These are phyloP conservation scores for Graphiopsis chlorocephala DNA, from an alignment of 2,329 filamentous ascomycete species.

Conservation along the genomic window DNA sequence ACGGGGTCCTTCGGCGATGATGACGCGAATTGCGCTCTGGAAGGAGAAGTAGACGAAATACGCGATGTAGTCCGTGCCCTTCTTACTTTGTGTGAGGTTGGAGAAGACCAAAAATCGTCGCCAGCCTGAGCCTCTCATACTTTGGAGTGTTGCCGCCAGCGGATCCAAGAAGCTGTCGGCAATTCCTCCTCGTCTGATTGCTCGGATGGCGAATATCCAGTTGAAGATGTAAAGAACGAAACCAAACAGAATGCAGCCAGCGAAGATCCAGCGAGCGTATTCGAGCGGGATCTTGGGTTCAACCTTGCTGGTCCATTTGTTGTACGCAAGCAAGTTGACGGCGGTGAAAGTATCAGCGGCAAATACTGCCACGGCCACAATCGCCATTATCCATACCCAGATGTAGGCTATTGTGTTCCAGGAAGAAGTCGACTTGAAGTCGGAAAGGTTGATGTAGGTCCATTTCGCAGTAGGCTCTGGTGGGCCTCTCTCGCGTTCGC, in stretches of 20 bases:
- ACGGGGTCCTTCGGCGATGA: slow-evolving; percentile 88
- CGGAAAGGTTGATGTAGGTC: slow-evolving; percentile 75
- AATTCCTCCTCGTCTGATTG: slow-evolving; percentile 81
- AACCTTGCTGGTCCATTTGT: slow-evolving; percentile 83
- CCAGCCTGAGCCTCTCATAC: slow-evolving; percentile 78
- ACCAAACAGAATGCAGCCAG: slow-evolving; percentile 85
- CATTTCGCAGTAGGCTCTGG: slow-evolving; percentile 60
- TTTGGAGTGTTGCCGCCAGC: slow-evolving; percentile 79
- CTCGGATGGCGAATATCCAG: slow-evolving; percentile 72
- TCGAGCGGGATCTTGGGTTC: slow-evolving; percentile 72
- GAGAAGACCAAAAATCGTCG: slow-evolving; percentile 89
- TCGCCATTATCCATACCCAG: slow-evolving; percentile 76
- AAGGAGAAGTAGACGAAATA: slow-evolving; percentile 87
- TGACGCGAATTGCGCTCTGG: slow-evolving; percentile 79
- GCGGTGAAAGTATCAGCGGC: slow-evolving; percentile 89
- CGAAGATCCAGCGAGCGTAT: slow-evolving; percentile 92
- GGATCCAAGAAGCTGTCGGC: slow-evolving; percentile 90
- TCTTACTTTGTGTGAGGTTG: slow-evolving; percentile 84
- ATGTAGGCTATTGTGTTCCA: slow-evolving; percentile 75
- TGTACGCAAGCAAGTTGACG: slow-evolving; percentile 83
- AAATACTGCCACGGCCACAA: slow-evolving; percentile 81
- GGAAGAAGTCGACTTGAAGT: slow-evolving; percentile 83
- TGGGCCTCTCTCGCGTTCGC: slow-evolving; percentile 36
- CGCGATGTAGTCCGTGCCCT: slow-evolving; percentile 85
- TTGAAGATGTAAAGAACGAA: slow-evolving; percentile 79